Evolutionary conservation across 129 eudicot genomes (phyloP), one percentile per base, ranked within the genome.

Genomic region (Dittrichia graveolens): DNA sequence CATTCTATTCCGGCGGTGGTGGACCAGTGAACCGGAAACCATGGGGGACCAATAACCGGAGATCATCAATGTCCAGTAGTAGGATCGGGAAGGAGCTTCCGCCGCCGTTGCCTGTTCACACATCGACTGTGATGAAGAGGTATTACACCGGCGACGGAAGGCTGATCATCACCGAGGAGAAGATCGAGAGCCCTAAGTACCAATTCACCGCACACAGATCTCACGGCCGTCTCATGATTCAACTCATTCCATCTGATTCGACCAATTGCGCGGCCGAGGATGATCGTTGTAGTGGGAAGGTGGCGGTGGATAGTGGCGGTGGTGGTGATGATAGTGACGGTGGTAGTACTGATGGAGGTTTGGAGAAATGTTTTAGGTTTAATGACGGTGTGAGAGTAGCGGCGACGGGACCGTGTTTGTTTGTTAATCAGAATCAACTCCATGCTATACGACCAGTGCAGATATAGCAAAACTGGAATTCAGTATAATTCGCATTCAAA

Each of bases 121-220:
- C 73, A 0, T 58, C 82, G 1, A 75, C 83, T 1, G 85, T 79
- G 6, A 69, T 86, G 83, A 82, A 59, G 71, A 43, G 81, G 71
- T 78, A 83, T 52, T 63, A 79, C 68, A 85, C 86, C 3, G 39
- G 43, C 38, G 96, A 86, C 39, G 87, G 91, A 0, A 16, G 89
- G 40, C 62, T 89, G 79, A 41, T 89, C n/a, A 86, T 89, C 10
- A 76, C 18, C 12, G 84, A 83, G 38, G 89, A 79, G 76, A 83
- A 67, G 48, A 46, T 75, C 0, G 60, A 72, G 8, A 63, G 45
- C 5, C 85, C 64, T 0, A 81, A 72, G 19, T 86, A 49, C 42
- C 56, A 15, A 11, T 64, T 89, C 65, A 55, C 24, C 10, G 81
- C 84, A 0, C 54, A 67, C 19, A 75, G 91, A 45, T 79, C 89